Evolutionary conservation across 345 rosid species (phyloP), one percentile per base, ranked within the genome.

Genomic region (Populus deltoides): DNA sequence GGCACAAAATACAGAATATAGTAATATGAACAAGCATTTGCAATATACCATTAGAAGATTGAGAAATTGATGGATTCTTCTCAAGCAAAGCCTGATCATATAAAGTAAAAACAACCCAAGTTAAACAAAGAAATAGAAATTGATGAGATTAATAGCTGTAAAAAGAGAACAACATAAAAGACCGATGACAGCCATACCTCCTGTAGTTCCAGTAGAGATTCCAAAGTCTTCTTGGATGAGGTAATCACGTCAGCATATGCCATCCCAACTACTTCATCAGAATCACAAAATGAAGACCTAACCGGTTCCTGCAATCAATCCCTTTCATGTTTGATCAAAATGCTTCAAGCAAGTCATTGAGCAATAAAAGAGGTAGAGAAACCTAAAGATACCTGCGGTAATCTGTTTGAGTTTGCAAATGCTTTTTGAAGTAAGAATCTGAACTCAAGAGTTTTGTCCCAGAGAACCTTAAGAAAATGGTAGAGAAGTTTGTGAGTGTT

Each of bases 371-470:
- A 78, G 7, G 35, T 33, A 1, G 66, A 45, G 68, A 29, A 77
- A 39, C 49, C 8, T 10, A 66, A 22, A 75, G 81, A 72, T 72
- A 93, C 99, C 93, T 70, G 90, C 16, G 98, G 98, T 66, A 96
- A 81, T 80, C 89, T 91, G 81, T 96, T 96, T 76, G 98, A 90
- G 77, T 79, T 81, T 66, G 89, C 85, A 84, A 92, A 93, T 77
- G 92, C 74, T 85, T 93, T 93, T 81, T 96, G 98, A 83, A 96
- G 94, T 83, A 92, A 89, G 85, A 92, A 88, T 85, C 99, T 89
- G 59, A 93, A 72, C 78, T 92, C 97, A 71, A 93, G 90, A 63
- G 90, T 84, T 83, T 86, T 92, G 79, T 96, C 94, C 98, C 98
- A 96, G 7, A 93, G 85, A 66, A 87, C 92, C 97, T 93, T 77